phyloP scores from a whole-genome alignment of 2,329 filamentous ascomycete genomes.

The Aureobasidium melanogenum region DNA sequence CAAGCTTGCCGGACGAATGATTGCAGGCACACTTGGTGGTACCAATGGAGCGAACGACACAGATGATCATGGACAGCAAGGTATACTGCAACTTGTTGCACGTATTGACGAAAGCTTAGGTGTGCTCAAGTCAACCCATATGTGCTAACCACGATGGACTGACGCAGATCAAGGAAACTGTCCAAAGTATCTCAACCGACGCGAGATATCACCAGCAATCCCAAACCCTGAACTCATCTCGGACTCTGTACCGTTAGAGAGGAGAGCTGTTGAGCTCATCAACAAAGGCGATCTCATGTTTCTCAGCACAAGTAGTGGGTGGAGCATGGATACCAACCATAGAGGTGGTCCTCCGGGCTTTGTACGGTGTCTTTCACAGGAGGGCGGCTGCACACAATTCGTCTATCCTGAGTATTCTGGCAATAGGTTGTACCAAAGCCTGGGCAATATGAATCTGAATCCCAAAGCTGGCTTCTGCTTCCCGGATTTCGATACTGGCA shows the following conservation, averaged over 20 bases:
- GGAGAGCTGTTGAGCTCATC: slow-evolving; percentile 51
- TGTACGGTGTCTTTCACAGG: slow-evolving; percentile 56
- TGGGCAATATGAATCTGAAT: slow-evolving; percentile 64
- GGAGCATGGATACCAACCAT: slow-evolving; percentile 76
- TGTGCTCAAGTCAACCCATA: slow-evolving; percentile 16
- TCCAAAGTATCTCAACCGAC: slow-evolving; percentile 78
- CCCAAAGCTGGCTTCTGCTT: slow-evolving; percentile 62
- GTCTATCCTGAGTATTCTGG: slow-evolving; percentile 80
- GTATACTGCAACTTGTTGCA: slow-evolving; percentile 51
- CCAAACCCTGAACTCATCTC: slow-evolving; percentile 47
- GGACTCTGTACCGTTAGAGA: slow-evolving; percentile 39
- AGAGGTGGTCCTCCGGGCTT: slow-evolving; percentile 69
- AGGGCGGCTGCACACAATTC: slow-evolving; percentile 39
- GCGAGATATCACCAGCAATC: slow-evolving; percentile 48
- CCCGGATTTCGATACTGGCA: slow-evolving; percentile 63
- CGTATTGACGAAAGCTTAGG: slow-evolving; percentile 61
- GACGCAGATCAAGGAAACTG: slow-evolving; percentile 53
- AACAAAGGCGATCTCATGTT: slow-evolving; percentile 66
- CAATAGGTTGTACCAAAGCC: slow-evolving; percentile 73
- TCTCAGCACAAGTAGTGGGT: slow-evolving; percentile 54
- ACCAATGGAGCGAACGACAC: slow-evolving; percentile 15
- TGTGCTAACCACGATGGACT: neutral
- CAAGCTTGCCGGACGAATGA: slow-evolving; percentile 63
- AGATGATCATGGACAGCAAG: slow-evolving; percentile 18
- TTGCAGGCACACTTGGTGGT: slow-evolving; percentile 49